Base-by-base conservation (phyloP, 345 rosid species). In the Conringia planisiliqua region DNA sequence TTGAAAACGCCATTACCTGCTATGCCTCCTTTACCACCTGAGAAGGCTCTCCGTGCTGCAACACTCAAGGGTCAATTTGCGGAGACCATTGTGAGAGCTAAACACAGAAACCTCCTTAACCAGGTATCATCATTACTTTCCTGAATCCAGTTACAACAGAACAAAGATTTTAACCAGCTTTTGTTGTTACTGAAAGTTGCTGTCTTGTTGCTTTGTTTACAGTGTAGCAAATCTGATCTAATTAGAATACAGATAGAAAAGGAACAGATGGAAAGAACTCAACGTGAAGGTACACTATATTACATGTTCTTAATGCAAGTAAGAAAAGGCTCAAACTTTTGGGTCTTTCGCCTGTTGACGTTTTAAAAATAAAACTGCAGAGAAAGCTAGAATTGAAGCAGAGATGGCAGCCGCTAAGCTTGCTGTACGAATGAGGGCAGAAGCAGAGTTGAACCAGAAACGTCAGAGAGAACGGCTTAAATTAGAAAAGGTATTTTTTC, bases 11-110 rank as follows among this genome's bases (percentile, higher is more conserved):
- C 85, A 35, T 46, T 66, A 68, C 76, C 81, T 64, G 85, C 77
- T 52, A 75, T 78, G 38, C 92, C 70, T 9, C 90, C 77, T 50
- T 63, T 91, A 72, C 89, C 97, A 20, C 91, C 98, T 4, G 73
- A 82, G 51, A 93, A 85, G 77, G 96, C 91, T 70, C 86, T 91
- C 10, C 93, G 97, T 33, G 96, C 90, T 80, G 98, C 92, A 47
- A 85, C 83, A 43, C 68, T 93, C 24, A 94, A 83, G 79, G 81
- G 68, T 20, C 93, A 95, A 35, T 94, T 89, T 74, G 98, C 96
- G 14, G 88, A 74, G 40, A 86, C 91, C 27, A 91, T 94, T 39
- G 51, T 86, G 55, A 89, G 82, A 86, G 93, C 96, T 8, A 82
- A 85, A 62, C 89, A 85, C 66, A 87, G 78, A 88, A 85, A 89